Conservation (phyloP, 2,329 filamentous ascomycete genomes). For the Penicillium griseofulvum region DNA sequence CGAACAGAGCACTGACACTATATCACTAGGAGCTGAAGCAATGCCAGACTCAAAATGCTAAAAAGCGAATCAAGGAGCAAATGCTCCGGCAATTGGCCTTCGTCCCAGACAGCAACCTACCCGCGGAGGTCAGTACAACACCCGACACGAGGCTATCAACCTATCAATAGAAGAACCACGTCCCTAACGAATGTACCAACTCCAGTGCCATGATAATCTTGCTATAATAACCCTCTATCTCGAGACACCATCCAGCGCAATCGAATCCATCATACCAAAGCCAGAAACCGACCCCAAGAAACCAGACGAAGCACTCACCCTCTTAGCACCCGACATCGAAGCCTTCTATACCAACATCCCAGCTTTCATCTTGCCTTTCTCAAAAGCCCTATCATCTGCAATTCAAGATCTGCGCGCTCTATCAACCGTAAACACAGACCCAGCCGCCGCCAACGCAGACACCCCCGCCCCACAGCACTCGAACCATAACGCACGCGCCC, state of each 20-base stretch:
- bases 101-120: constrained; percentile 31
- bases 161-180: not conserved
- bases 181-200: not conserved
- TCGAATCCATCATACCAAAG: constrained; percentile 16
- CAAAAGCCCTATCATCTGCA: constrained; percentile 25
- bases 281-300: constrained; percentile 11
- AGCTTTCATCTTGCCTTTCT: constrained; percentile 23
- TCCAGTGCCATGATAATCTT: constrained; percentile 35
- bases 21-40: constrained; percentile 35
- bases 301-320: constrained; percentile 27
- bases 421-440: constrained; percentile 22
- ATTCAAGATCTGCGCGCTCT: constrained; percentile 28
- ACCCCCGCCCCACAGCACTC: constrained; percentile 5
- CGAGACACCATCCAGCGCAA: constrained; percentile 26
- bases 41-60: constrained; percentile 33
- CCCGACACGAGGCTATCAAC: not conserved
- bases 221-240: constrained; percentile 40
- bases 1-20: not conserved
- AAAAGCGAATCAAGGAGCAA: constrained; percentile 34
- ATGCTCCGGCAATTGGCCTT: constrained; percentile 34
- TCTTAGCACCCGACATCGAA: constrained; percentile 37
- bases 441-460: not conserved
- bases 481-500: constrained; percentile 18
- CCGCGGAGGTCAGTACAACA: constrained; percentile 32
- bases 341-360: constrained; percentile 34